Evolutionary conservation across 352 stramenopile species (phyloP).

Genomic region (Globisporangium megalacanthum): DNA sequence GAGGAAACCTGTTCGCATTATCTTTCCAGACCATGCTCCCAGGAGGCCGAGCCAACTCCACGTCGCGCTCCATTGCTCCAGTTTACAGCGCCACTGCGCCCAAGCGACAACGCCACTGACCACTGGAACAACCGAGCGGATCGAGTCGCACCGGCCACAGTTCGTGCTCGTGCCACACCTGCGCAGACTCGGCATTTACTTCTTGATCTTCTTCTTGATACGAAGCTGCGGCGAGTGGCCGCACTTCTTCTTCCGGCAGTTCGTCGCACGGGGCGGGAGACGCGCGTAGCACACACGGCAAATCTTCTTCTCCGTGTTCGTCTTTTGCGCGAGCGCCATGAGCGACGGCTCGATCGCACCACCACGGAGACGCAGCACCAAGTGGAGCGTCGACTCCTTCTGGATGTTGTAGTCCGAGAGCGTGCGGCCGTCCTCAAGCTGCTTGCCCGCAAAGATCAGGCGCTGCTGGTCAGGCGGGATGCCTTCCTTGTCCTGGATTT

Average conservation of each 20-base stretch:
- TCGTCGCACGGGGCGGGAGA: constrained; percentile 97
- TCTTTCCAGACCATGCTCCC: constrained; percentile 3
- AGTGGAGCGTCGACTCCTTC: constrained; percentile 97
- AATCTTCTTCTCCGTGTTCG: constrained; percentile 99
- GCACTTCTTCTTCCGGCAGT: constrained; percentile 99
- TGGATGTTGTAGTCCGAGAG: constrained; percentile 94
- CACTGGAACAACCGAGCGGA: not conserved
- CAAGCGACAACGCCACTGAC: not conserved
- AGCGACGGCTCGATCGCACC: constrained; percentile 96
- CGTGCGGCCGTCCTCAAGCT: constrained; percentile 96
- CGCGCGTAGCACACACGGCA: constrained; percentile 99
- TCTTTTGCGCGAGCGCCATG: constrained; percentile 97
- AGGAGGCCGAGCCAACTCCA: constrained; percentile 10
- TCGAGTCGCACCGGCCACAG: not conserved
- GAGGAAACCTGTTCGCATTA: constrained; percentile 10
- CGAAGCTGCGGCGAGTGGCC: constrained; percentile 99
- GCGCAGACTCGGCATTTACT: constrained; percentile 40
- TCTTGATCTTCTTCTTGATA: constrained; percentile 99
- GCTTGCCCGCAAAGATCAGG: constrained; percentile 99
- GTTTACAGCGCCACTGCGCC: not conserved
- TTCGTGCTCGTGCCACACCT: constrained; percentile 4
- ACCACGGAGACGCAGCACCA: constrained; percentile 95
- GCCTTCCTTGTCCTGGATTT: constrained; percentile 93
- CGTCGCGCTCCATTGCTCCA: constrained; percentile 13
- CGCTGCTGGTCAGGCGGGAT: constrained; percentile 94